Evolutionary conservation across 2,329 filamentous ascomycete genomes (phyloP), one percentile per base, ranked within the genome.

Genomic region (Lachnellula cervina): DNA sequence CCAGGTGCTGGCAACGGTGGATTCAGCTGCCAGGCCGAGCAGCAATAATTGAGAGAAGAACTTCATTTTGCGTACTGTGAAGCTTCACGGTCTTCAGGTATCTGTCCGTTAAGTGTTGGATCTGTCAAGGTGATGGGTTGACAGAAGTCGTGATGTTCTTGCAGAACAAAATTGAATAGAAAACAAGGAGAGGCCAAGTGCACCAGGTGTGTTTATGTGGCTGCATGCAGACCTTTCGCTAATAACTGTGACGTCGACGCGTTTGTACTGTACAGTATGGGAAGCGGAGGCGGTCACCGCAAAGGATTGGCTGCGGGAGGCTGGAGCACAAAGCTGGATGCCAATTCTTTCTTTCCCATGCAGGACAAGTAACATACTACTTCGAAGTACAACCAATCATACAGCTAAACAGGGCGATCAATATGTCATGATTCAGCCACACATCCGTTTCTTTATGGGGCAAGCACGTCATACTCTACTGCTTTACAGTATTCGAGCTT

Each of bases 1-100:
- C 91, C 91, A 97, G 73, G 76, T 88, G 76, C 86, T 91, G 62
- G 86, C 89, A 61, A 83, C 75, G 48, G 83, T 84, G 60, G 80
- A 80, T 69, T 89, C 83, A 42, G 87, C 82, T 69, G 88, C 87
- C 56, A 96, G 76, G 67, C 84, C 83, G 69, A 89, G 78, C 68
- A 89, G 77, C 64, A 93, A 74, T 74, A 90, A 71, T 70, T 85
- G 81, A 59, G 81, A 78, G 69, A 90, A 74, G 74, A 94, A 82
- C 79, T 83, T 94, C 92, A 97, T 96, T 60, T 60, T 83, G 54
- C 19, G 28, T 51, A 49, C 14, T 50, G 38, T 54, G 13, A 46
- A 46, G 44, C 25, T 32, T 38, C 32, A 8, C 9, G 16, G 17
- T 44, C n/a, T 44, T 13, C 14, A 17, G 14, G 37, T 40, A 17